Conservation (phyloP, 1,284 basidiomycete genomes). For the Cutaneotrichosporon curvatum region DNA sequence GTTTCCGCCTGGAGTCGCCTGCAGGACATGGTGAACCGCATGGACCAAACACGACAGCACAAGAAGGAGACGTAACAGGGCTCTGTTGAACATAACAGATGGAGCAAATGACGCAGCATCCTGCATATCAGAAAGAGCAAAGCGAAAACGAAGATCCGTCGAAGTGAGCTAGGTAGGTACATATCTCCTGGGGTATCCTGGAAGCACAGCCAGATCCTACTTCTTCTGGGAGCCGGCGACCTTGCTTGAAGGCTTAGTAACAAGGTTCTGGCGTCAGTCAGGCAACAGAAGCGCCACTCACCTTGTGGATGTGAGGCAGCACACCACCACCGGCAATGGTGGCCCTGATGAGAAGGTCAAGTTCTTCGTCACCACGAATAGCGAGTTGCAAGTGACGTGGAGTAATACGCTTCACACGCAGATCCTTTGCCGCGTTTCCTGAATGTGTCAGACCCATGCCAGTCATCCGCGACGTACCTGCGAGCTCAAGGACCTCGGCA, state of each 20-base stretch:
- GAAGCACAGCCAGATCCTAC: too few relatives aligned
- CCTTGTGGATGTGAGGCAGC: conserved; percentile 92
- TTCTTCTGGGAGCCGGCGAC: conserved; percentile 13
- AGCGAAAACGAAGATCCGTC: conserved; percentile 4
- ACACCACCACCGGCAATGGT: conserved; percentile 76
- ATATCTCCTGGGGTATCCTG: too few relatives aligned
- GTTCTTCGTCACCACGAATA: conserved; percentile 83
- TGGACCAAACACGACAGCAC: background rate
- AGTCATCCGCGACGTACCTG: conserved; percentile 32
- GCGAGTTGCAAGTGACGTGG: conserved; percentile 63
- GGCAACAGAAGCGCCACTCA: conserved; percentile 11
- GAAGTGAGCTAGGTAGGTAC: too few relatives aligned
- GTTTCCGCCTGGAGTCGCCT: conserved; percentile 44
- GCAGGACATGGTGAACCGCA: conserved; percentile 11
- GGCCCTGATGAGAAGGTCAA: conserved; percentile 51
- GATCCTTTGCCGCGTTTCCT: conserved; percentile 96
- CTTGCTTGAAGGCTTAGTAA: conserved; percentile 17
- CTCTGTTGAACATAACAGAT: background rate
- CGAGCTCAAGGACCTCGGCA: conserved; percentile 49
- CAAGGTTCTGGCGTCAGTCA: conserved; percentile 25
- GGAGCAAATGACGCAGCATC: too few relatives aligned
- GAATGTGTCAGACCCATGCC: background rate
- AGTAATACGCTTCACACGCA: conserved; percentile 92
- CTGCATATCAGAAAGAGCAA: conserved; percentile 6
- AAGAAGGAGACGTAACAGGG: too few relatives aligned